Conservation (phyloP, 1,284 basidiomycete species). For the Ceratobasidium sp. region DNA sequence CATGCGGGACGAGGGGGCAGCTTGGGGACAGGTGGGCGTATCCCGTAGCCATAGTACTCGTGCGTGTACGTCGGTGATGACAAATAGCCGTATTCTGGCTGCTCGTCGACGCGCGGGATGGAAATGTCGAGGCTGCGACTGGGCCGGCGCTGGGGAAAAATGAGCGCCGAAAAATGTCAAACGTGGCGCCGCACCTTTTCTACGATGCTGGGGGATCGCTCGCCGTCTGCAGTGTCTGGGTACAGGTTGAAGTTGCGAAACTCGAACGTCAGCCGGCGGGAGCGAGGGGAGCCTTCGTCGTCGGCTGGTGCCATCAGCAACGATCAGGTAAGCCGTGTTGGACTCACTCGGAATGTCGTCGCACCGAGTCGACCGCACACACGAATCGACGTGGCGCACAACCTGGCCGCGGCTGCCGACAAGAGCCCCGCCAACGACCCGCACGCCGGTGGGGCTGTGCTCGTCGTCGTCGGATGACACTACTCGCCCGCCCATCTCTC, state of each 20-base stretch:
- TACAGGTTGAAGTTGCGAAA: slow-evolving; percentile 37
- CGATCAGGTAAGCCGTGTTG: background rate
- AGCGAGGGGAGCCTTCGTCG: slow-evolving; percentile 37
- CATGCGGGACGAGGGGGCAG: slow-evolving; percentile 42
- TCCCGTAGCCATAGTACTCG: too few species aligned
- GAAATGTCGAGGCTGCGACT: slow-evolving; percentile 28
- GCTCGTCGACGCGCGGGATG: slow-evolving; percentile 7
- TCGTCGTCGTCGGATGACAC: slow-evolving; percentile 34
- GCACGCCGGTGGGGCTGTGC: background rate
- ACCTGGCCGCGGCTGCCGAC: slow-evolving; percentile 12
- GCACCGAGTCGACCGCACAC: slow-evolving; percentile 34
- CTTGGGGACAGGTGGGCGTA: too few species aligned
- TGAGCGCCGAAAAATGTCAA: slow-evolving; percentile 13
- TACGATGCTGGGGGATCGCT: background rate
- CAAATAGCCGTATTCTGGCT: slow-evolving; percentile 23
- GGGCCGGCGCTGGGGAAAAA: slow-evolving; percentile 21
- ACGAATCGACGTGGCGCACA: slow-evolving; percentile 33
- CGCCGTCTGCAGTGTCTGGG: slow-evolving; percentile 27
- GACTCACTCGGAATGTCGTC: background rate
- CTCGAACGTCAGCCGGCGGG: slow-evolving; percentile 34
- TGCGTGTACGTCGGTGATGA: slow-evolving; percentile 26
- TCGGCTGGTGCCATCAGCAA: slow-evolving; percentile 27
- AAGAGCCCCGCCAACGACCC: background rate
- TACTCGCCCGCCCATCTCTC: background rate
- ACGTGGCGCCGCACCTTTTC: slow-evolving; percentile 38